A percentile compares a stretch with the other conserved stretches of the same genome.
Conservation (phyloP, 352 stramenopile species). For the Phytophthora ohioensis region DNA sequence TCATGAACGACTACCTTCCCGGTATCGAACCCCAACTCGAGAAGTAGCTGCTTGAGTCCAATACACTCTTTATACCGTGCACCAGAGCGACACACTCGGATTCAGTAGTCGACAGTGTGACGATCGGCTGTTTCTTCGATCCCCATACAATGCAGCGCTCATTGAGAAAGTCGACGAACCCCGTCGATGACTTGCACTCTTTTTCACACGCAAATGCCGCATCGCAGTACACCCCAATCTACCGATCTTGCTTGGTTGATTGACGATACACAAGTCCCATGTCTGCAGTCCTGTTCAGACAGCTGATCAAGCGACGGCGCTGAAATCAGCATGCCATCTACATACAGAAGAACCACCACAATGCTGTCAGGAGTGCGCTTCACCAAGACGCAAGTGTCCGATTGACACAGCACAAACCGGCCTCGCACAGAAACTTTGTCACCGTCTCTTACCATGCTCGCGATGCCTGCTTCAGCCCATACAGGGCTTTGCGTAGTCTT, state of each 20-base stretch:
- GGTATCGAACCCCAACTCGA: constrained; percentile 2
- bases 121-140: constrained; percentile 27
- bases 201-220: constrained; percentile 15
- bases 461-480: constrained; percentile 37
- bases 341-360: constrained; percentile 32
- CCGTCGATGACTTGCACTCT: constrained; percentile 6
- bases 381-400: constrained; percentile 33
- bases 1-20: constrained; percentile 8
- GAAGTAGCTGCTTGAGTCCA: constrained; percentile 19
- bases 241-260: background rate
- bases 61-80: constrained; percentile 25
- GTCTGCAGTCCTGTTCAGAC: constrained; percentile 1
- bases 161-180: constrained; percentile 8
- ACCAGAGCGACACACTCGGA: constrained; percentile 18
- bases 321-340: constrained; percentile 40
- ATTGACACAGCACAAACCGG: constrained; percentile 16
- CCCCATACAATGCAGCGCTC: constrained; percentile 9
- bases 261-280: background rate
- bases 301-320: constrained; percentile 5
- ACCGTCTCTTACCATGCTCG: constrained; percentile 32
- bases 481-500: constrained; percentile 6
- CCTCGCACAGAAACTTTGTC: constrained; percentile 15
- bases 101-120: constrained; percentile 22
- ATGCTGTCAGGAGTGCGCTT: constrained; percentile 1
- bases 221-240: constrained; percentile 14